A percentile compares a stretch with the other conserved stretches of the same genome.
Conservation (phyloP, 2,329 filamentous ascomycete genomes). For the Aureobasidium sp. region DNA sequence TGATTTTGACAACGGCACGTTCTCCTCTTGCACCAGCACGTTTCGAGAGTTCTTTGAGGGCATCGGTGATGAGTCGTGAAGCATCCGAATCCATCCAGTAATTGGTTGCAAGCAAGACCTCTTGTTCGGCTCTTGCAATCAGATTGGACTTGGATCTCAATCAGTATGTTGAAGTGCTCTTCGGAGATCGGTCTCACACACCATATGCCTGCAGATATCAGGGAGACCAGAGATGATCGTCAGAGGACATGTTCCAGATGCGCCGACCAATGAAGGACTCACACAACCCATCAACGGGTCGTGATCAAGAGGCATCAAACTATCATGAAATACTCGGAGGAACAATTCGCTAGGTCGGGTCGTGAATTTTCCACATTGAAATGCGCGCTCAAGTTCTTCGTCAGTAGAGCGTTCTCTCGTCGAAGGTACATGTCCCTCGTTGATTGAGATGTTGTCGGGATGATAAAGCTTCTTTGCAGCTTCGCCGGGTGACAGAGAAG, state of each 20-base stretch:
- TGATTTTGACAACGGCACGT: constrained; percentile 61
- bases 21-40: constrained; percentile 53
- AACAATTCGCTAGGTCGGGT: constrained; percentile 61
- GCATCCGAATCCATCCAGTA: constrained; percentile 67
- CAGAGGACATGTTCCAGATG: constrained; percentile 57
- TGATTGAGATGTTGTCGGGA: constrained; percentile 26
- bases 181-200: not conserved
- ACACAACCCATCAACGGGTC: constrained; percentile 48
- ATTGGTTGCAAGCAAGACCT: constrained; percentile 69
- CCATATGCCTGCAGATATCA: constrained; percentile 65
- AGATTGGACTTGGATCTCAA: constrained; percentile 50
- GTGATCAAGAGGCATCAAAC: constrained; percentile 49
- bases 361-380: constrained; percentile 62
- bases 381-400: constrained; percentile 48
- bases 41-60: constrained; percentile 60
- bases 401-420: constrained; percentile 20
- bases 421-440: constrained; percentile 23
- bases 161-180: not conserved
- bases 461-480: constrained; percentile 53
- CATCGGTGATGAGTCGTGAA: constrained; percentile 57
- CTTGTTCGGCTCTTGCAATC: constrained; percentile 63
- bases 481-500: constrained; percentile 46
- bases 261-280: constrained; percentile 54
- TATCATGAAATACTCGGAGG: constrained; percentile 60
- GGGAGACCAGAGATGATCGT: constrained; percentile 63